phyloP scores from a whole-genome alignment of 176 grass and related monocot genomes.

The Avena eriantha region DNA sequence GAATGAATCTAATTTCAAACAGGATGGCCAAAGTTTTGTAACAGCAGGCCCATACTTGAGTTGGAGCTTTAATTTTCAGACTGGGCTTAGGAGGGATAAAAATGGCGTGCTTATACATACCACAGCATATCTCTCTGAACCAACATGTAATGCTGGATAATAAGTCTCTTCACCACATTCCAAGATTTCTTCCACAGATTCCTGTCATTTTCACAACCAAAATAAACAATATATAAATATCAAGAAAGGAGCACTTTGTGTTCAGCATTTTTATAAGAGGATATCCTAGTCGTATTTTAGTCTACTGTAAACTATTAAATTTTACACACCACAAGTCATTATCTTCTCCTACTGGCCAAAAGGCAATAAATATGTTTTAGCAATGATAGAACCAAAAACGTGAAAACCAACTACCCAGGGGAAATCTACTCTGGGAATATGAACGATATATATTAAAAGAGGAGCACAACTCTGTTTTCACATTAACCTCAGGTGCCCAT shows the following conservation, averaged over 20 bases:
- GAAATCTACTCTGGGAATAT: neutral
- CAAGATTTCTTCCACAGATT: conserved; percentile 43
- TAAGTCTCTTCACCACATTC: conserved; percentile 92
- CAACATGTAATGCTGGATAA: conserved; percentile 91
- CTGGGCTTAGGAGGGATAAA: conserved; percentile 7
- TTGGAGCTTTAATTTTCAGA: neutral
- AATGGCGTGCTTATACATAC: conserved; percentile 49
- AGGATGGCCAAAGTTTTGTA: neutral
- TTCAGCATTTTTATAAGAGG: neutral
- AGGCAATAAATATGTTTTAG: neutral
- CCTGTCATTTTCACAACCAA: conserved; percentile 38
- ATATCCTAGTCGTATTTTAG: neutral
- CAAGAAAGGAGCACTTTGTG: conserved; percentile 8
- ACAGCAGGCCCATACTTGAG: neutral
- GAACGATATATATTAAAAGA: neutral
- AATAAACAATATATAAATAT: conserved; percentile 2
- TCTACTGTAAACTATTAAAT: neutral
- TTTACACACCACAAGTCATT: neutral
- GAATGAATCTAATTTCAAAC: too few relatives aligned
- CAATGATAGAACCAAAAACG: neutral
- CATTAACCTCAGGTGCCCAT: neutral
- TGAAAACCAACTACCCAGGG: neutral
- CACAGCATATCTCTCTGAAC: conserved; percentile 63
- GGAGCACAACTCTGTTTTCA: neutral
- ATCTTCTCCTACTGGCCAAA: conserved; percentile 11